Percentiles rank a stretch among this genome's conserved stretches.
These are phyloP conservation scores for Neckera pumila DNA, from an alignment of 225 moss, liverwort and hornwort genomes.

Conservation along the genomic window DNA sequence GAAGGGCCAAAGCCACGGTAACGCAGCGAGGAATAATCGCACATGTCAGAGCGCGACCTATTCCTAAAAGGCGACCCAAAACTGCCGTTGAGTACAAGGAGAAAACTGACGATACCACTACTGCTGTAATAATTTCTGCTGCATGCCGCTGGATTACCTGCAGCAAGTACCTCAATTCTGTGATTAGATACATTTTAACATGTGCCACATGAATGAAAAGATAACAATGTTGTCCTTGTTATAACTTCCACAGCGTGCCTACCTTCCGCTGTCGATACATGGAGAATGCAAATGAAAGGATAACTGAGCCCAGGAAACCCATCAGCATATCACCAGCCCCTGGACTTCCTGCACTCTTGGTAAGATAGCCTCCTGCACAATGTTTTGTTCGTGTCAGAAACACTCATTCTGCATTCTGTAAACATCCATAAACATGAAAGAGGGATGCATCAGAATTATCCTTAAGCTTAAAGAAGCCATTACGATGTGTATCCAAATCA, in stretches of 20 bases:
- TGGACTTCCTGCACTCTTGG: slow-evolving; percentile 78
- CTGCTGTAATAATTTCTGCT: slow-evolving; percentile 84
- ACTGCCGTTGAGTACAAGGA: slow-evolving; percentile 88
- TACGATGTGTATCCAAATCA: neutral
- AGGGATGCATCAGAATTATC: neutral
- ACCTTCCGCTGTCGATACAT: slow-evolving; percentile 98
- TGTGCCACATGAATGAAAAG: neutral
- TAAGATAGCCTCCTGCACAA: slow-evolving; percentile 83
- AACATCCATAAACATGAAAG: neutral
- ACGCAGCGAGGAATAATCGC: slow-evolving; percentile 93
- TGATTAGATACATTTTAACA: neutral
- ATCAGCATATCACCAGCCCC: slow-evolving; percentile 95
- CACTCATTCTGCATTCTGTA: neutral
- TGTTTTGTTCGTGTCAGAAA: neutral
- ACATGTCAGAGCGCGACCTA: slow-evolving; percentile 57
- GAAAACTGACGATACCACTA: slow-evolving; percentile 67
- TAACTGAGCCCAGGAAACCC: slow-evolving; percentile 90
- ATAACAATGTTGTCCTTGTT: neutral
- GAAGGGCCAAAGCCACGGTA: slow-evolving; percentile 97
- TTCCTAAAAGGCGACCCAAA: slow-evolving; percentile 62
- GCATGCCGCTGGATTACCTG: slow-evolving; percentile 94
- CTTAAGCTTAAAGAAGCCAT: neutral
- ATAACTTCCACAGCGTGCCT: neutral
- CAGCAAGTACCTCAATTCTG: neutral
- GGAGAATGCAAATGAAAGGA: slow-evolving; percentile 94